Conservation (phyloP, 352 stramenopile genomes). For the Globisporangium mamillatum region DNA sequence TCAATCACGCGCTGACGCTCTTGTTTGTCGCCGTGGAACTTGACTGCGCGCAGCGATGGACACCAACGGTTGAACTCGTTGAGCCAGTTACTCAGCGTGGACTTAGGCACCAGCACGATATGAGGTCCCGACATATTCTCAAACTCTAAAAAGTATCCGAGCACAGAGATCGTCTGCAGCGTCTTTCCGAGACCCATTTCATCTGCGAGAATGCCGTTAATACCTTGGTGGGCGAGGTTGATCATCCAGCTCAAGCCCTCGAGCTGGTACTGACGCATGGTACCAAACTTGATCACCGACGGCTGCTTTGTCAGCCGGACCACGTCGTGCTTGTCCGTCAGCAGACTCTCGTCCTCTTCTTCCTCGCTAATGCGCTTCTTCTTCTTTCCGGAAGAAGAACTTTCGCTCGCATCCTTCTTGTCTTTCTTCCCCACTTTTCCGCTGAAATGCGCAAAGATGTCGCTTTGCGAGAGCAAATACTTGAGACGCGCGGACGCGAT, state of each 20-base stretch:
- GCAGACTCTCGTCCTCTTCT: constrained; percentile 73
- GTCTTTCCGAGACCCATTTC: constrained; percentile 99
- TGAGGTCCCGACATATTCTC: constrained; percentile 87
- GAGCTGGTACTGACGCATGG: constrained; percentile 98
- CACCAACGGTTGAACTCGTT: constrained; percentile 92
- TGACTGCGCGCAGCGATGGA: constrained; percentile 88
- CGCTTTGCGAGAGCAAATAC: constrained; percentile 95
- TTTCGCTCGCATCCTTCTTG: constrained; percentile 40
- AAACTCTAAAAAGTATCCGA: constrained; percentile 83
- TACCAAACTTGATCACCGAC: constrained; percentile 90
- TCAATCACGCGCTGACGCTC: constrained; percentile 84
- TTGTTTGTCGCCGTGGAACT: constrained; percentile 91
- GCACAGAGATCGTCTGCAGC: constrained; percentile 90
- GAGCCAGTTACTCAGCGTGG: constrained; percentile 93
- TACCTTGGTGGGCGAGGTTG: constrained; percentile 97
- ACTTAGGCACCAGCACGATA: constrained; percentile 94
- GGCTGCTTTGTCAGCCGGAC: constrained; percentile 92
- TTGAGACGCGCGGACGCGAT: constrained; percentile 85
- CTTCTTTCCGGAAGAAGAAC: constrained; percentile 50
- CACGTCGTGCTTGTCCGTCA: constrained; percentile 81
- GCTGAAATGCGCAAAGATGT: constrained; percentile 98
- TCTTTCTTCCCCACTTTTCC: constrained; percentile 75
- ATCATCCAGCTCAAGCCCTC: constrained; percentile 98
- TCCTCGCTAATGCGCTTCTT: constrained; percentile 89
- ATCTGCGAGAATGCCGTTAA: constrained; percentile 98